Conservation (phyloP, 441 rosid genomes). For the Pelargonium myrrhifolium region DNA sequence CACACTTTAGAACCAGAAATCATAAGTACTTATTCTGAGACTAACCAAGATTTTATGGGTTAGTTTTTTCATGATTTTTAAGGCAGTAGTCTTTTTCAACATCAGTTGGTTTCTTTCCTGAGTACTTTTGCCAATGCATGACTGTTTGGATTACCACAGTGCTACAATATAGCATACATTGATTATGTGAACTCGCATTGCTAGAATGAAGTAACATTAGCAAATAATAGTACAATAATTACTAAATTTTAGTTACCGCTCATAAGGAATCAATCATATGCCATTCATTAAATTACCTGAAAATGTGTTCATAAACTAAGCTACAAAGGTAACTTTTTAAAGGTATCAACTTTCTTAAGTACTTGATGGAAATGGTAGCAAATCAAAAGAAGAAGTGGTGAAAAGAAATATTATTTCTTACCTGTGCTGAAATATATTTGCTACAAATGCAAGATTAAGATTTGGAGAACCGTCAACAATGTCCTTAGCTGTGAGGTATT, state of each 20-base stretch:
- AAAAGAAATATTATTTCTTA: conserved; percentile 19
- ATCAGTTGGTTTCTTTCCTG: background rate
- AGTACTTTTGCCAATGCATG: background rate
- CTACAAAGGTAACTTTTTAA: background rate
- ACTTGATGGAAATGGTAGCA: background rate
- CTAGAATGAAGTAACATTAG: background rate
- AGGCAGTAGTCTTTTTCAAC: background rate
- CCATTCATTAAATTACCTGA: background rate
- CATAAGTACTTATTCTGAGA: background rate
- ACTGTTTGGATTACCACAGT: background rate
- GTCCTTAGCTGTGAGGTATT: conserved; percentile 76
- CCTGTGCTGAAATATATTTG: conserved; percentile 94
- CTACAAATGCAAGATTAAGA: conserved; percentile 97
- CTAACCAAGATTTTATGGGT: background rate
- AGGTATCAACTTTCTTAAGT: background rate
- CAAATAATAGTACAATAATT: background rate
- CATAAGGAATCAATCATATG: background rate
- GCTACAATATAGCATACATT: background rate
- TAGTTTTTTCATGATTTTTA: background rate
- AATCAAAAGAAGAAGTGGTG: background rate
- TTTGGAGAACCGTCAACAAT: conserved; percentile 94
- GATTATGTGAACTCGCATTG: background rate
- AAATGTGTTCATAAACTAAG: background rate
- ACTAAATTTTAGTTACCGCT: background rate
- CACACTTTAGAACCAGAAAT: background rate